Base-by-base conservation (phyloP, 345 rosid genomes). In the Noccaea bulbosa region DNA sequence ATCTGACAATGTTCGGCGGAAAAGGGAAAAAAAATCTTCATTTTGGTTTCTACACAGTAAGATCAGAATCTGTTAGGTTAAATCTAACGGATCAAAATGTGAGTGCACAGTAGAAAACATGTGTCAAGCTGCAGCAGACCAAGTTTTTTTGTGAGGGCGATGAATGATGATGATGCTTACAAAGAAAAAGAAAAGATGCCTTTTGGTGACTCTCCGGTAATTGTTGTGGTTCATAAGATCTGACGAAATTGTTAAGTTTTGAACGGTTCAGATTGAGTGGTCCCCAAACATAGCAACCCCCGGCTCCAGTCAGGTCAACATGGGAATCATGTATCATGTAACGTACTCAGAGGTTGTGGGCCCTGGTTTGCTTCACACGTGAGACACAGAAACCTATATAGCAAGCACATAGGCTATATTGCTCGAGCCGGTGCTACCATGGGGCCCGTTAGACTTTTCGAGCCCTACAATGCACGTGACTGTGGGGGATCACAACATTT, bases 281-380 rank as follows among this genome's bases (percentile, higher is more conserved):
- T 60, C 74, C 74, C 57, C 27, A 35, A 35, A 38, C 17, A 57
- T 11, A 35, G 57, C 45, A 47, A 47, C 66, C 51, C 38, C 50
- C 16, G 14, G 41, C 74, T 60, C 44, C 24, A 60, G 67, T 70
- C 74, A 70, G 74, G 67, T 70, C 67, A 70, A 70, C 74, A 70
- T 60, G 58, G 44, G 67, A 70, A 70, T 59, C 74, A 69, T 27
- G 65, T 45, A 27, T 27, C 30, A 45, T 16, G 72, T 46, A 17
- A 67, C 53, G 33, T 59, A 46, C 56, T 47, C 40, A 68, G 64
- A 56, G 7, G 40, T 34, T 48, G 59, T 70, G 67, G 66, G 59
- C 14, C 67, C 60, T 39, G 51, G 11, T 49, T 38, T 27, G 17
- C 12, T 58, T 50, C 51, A 41, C 67, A 70, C 67, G 67, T 70